Evolutionary conservation across 768 basidiomycete genomes (phyloP), one percentile per base, ranked within the genome.

Genomic region (Rhodosporidiobolus sp.): DNA sequence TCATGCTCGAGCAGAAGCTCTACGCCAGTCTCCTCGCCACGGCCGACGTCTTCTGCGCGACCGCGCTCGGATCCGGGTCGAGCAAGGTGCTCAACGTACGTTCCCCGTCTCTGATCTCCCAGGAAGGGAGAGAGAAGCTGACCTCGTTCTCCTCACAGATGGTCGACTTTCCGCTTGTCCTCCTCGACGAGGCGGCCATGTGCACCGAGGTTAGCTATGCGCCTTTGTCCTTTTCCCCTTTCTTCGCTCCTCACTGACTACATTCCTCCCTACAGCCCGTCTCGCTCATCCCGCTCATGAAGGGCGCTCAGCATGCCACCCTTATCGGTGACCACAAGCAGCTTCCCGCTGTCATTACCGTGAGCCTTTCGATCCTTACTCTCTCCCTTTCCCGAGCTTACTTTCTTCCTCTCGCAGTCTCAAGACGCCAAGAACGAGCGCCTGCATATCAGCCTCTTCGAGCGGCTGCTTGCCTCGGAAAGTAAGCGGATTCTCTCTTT

Each of bases 281-380:
- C 32, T 90, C 92, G 28, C 83, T 95, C 66, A 89, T 97, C 76
- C 92, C 94, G 0, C 83, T 97, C 54, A 95, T 92, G 90, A 93
- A 91, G 86, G 94, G 94, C 17, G 91, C 88, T 14, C 85, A 83
- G 63, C 94, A 96, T 77, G 84, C 92, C 45, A 87, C 92, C 1
- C 86, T 97, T 57, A 94, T 97, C 76, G 94, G 94, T n/a, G 94
- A 97, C 82, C 94, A 97, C 81, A 95, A 95, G 78, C 94, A 97
- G 79, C 84, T 97, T 17, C 92, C 94, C 14, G 92, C 94, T 0
- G 87, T 95, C 72, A 91, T 95, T 68, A 84, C 62, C 0, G 72
- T 73, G 20, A 24, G 73, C 26, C 16, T n/a, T n/a, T n/a, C n/a
- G n/a, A n/a, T n/a, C n/a, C n/a, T n/a, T 38, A 6, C 17, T 19